These are phyloP conservation scores for Trichocomaceae sp. DNA, from an alignment of 2,329 filamentous ascomycete species.

Conservation along the genomic window DNA sequence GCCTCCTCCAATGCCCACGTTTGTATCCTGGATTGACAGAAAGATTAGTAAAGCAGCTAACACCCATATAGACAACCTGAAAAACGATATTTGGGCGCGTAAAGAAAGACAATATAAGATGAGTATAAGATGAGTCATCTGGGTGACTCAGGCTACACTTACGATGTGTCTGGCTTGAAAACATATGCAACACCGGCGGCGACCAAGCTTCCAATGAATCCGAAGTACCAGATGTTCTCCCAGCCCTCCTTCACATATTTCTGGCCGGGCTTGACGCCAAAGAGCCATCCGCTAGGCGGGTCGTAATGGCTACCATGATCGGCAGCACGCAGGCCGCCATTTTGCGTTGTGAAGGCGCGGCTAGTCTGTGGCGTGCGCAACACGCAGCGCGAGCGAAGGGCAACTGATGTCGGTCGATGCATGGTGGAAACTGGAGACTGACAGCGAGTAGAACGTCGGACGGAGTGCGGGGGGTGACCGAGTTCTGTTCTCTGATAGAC, in stretches of 20 bases:
- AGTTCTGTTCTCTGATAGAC: constrained; percentile 5
- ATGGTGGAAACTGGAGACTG: constrained; percentile 20
- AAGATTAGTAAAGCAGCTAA: not conserved
- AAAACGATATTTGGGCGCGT: not conserved
- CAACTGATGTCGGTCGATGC: constrained; percentile 33
- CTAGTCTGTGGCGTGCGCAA: constrained; percentile 30
- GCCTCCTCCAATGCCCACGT: constrained; percentile 99
- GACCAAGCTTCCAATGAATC: constrained; percentile 71
- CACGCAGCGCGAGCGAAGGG: constrained; percentile 35
- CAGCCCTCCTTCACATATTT: constrained; percentile 95
- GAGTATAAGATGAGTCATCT: not conserved
- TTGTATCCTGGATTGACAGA: constrained; percentile 67
- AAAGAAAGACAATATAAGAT: not conserved
- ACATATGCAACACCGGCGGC: constrained; percentile 75
- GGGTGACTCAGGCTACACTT: constrained; percentile 43
- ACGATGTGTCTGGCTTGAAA: constrained; percentile 99
- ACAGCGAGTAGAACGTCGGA: not conserved
- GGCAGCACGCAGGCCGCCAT: constrained; percentile 33
- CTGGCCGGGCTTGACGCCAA: constrained; percentile 88
- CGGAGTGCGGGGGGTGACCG: constrained; percentile 6
- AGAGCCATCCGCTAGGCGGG: constrained; percentile 84
- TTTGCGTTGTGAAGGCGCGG: constrained; percentile 37
- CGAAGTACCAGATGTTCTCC: constrained; percentile 81
- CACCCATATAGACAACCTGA: not conserved
- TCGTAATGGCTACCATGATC: constrained; percentile 76